Evolutionary conservation across 2,329 filamentous ascomycete species (phyloP), one percentile per base, ranked within the genome.

Genomic region (Botrytis paeoniae): DNA sequence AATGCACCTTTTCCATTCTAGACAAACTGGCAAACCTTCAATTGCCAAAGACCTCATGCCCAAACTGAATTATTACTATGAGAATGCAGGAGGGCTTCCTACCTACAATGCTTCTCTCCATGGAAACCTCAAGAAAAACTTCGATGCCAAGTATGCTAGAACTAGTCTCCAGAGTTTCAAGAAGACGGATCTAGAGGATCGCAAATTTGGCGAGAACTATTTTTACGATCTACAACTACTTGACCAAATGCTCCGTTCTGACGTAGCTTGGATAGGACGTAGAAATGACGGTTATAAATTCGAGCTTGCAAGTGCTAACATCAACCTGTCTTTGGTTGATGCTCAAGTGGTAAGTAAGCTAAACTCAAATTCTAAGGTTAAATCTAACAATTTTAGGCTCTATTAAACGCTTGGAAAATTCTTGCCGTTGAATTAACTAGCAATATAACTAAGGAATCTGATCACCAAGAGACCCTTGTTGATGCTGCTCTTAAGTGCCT

Each of bases 71-170:
- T 98, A 96, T 83, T 93, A 93, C 77, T 85, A 94, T 29, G 88
- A 93, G 48, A 91, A 94, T 78, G 95, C 92, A 2, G 91, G 95
- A 10, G 86, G 89, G 65, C 90, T 95, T n/a, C 89, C 91, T 29
- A 89, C 89, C 20, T 98, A 98, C 83, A 98, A 98, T 80, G 86
- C 88, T 63, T 97, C 95, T 4, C 84, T 98, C 63, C 96, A 99
- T 80, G 86, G 87, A 48, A 97, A 97, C 78, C 89, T 99, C 77
- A 89, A 92, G 74, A 91, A 89, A 79, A 98, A 99, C 81, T 92
- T 99, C 78, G 88, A 91, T 76, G 87, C 87, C 75, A 92, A 92
- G 76, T 98, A 96, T 80, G 84, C 88, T 3, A 90, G 90, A 7
- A 92, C 92, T 78, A 88, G 88, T 37, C 84, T 97, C n/a, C 85